Evolutionary conservation across 2,329 filamentous ascomycete species (phyloP), one percentile per base, ranked within the genome.

Genomic region (Mollisia scopiformis): DNA sequence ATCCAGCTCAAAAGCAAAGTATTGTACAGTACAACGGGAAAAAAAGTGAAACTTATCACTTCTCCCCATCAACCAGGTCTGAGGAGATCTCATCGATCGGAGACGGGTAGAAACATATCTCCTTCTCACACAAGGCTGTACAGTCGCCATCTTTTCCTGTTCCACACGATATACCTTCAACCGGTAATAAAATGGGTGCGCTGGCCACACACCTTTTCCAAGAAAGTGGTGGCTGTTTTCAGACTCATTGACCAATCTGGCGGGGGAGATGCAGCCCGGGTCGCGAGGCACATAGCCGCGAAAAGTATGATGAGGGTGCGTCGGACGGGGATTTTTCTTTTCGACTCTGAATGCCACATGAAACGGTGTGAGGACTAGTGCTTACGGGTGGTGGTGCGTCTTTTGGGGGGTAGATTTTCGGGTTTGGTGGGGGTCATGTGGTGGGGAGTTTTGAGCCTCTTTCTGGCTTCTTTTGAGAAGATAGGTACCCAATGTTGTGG

Each of bases 351-450:
- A n/a, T 50, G 55, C 33, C 55, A 62, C 59, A 55, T 43, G 59
- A 62, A 62, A 62, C 59, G 33, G n/a, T n/a, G n/a, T n/a, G n/a
- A n/a, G n/a, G n/a, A 31, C 30, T 61, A 46, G 59, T 57, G 50
- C 49, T 49, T 21, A 55, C 46, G 35, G 59, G 49, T 43, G 35
- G 27, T 25, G 35, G 33, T 46, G 23, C 19, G 37, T 49, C 46
- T 43, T 21, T 43, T 43, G 16, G n/a, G n/a, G 39, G 39, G n/a
- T n/a, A 8, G 39, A 43, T 4, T n/a, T 21, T n/a, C 10, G n/a
- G 39, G 39, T 21, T 23, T 2, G 39, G 39, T 10, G 16, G 1
- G n/a, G n/a, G 39, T 43, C 39, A 43, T 43, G 39, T 43, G 39
- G 23, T 5, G 16, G n/a, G n/a, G n/a, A n/a, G 1, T 6, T 33